Percentiles rank a stretch among this genome's conserved stretches.
These are phyloP conservation scores for Yarrowia sp. DNA, from an alignment of 805 yeast genomes.

Conservation along the genomic window DNA sequence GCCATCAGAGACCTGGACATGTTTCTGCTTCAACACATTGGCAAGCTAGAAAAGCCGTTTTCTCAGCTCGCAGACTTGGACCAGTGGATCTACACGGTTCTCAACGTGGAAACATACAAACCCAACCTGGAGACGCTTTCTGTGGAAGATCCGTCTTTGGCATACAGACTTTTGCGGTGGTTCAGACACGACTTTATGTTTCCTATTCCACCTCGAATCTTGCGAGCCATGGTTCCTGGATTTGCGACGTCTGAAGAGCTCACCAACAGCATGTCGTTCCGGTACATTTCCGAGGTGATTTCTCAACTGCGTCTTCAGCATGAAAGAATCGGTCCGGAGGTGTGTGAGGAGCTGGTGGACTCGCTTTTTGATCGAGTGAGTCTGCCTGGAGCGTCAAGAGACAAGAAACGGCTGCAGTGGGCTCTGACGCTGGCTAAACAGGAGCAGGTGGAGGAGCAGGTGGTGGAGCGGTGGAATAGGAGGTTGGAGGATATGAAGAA, in stretches of 20 bases:
- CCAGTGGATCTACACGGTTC: conserved; percentile 16
- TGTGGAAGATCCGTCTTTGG: not conserved
- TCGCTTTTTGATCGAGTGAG: conserved; percentile 2
- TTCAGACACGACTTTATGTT: conserved; percentile 13
- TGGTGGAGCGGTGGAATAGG: conserved; percentile 3
- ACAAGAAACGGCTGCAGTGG: conserved; percentile 16
- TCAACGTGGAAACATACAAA: not conserved
- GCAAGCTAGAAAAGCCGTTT: conserved; percentile 1
- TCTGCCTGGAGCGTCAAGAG: not conserved
- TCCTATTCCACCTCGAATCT: not conserved
- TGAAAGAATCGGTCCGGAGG: not conserved
- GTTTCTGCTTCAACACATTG: conserved; percentile 12
- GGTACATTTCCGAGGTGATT: conserved; percentile 19
- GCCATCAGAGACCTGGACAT: conserved; percentile 9
- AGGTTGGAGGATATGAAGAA: conserved; percentile 14
- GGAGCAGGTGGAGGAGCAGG: conserved; percentile 5
- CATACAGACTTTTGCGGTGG: conserved; percentile 3
- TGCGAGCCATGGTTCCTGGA: not conserved
- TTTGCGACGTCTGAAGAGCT: not conserved
- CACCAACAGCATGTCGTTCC: conserved; percentile 11
- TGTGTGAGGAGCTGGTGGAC: conserved; percentile 8
- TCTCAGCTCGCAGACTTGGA: not conserved
- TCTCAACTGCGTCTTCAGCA: conserved; percentile 5
- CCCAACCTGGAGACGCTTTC: not conserved
- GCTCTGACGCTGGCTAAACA: conserved; percentile 9